Evolutionary conservation across 805 yeast species (phyloP), one percentile per base, ranked within the genome.

Genomic region (Wickerhamiella allomyrinae): DNA sequence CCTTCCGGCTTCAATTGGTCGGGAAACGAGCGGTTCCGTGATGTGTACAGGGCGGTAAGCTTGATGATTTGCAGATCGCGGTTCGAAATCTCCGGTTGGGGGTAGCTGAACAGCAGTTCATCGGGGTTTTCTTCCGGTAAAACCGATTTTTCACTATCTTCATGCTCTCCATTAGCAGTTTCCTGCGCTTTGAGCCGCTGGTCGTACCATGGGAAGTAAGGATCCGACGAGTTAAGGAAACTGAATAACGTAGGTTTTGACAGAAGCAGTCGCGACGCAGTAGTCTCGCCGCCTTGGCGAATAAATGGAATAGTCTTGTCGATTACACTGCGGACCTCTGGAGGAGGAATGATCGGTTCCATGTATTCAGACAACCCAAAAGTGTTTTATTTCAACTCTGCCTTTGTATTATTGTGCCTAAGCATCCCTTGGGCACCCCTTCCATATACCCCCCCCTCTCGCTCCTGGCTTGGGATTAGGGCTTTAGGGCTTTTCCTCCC

Each of bases 41-140:
- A 82, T 1, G 73, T 73, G 51, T 71, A 75, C 41, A 74, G 67
- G 0, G 96, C 95, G 1, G 87, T 74, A 2, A 75, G 53, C 55
- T 82, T 80, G 34, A 89, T 69, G 9, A 80, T 65, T 21, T 79
- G 79, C 21, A 80, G 59, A 56, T 86, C 95, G 23, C 68, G 62
- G 0, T 70, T 55, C 0, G 89, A 73, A 2, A 84, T 64, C 13
- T 63, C 61, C 13, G 66, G 55, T 50, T 7, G 45, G 40, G 20
- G 21, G 3, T 5, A 29, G 23, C 20, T 11, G 14, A 70, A 62
- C 34, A 55, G 52, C 29, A 55, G 52, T 21, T 50, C 46, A 7
- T 49, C 48, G 1, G 66, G 64, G 39, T 52, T 42, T 40, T 50
- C 23, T 31, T 47, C 44, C 51, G 56, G 39, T 11, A 42, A 27